Conservation (phyloP, 129 eudicot genomes). For the carrot (Daucus carota) region DH1_v3.0 NC_030382.2:48674501-48675000, state of each 20-base stretch:
- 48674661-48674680: conserved; percentile 18
- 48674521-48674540: conserved; percentile 29
- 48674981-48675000: conserved; percentile 89
- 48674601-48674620: not conserved
- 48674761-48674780: conserved; percentile 58
- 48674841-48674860: conserved; percentile 63
- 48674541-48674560: conserved; percentile 24
- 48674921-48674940: conserved; percentile 70
- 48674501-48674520: conserved; percentile 37
- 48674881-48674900: conserved; percentile 40
- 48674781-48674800: conserved; percentile 35
- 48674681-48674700: conserved; percentile 21
- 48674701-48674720: conserved; percentile 1
- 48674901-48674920: conserved; percentile 48
- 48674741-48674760: conserved; percentile 76
- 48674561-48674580: not conserved
- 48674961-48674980: conserved; percentile 92
- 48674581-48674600: not conserved
- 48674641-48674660: conserved; percentile 4
- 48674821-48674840: conserved; percentile 52
- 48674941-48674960: conserved; percentile 61
- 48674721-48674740: conserved; percentile 27
- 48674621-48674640: not conserved
- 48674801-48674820: conserved; percentile 44
- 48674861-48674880: conserved; percentile 46